Conservation (phyloP, 2,329 filamentous ascomycete genomes). For the Capronia americana region DNA sequence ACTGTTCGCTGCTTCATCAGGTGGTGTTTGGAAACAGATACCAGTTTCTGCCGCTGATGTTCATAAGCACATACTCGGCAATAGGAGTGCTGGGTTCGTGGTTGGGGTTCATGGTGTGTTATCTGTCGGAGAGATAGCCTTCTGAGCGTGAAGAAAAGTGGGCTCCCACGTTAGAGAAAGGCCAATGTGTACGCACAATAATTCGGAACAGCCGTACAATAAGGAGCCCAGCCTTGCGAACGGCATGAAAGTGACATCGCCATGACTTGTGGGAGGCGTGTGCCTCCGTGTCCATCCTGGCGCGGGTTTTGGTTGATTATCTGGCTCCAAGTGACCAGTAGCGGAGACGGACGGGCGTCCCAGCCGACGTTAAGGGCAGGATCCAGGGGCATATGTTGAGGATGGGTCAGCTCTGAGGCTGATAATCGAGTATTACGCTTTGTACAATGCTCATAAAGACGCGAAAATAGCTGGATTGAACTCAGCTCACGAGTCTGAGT, state of each 20-base stretch:
- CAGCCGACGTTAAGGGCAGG: background rate
- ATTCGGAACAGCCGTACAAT: background rate
- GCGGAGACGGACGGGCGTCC: slow-evolving; percentile 4
- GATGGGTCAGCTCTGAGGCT: slow-evolving; percentile 1
- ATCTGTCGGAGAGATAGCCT: slow-evolving; percentile 64
- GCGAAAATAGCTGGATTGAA: slow-evolving; percentile 17
- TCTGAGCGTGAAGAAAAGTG: slow-evolving; percentile 2
- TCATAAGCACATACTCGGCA: slow-evolving; percentile 92
- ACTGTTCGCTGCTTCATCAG: slow-evolving; percentile 83
- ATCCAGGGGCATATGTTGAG: background rate
- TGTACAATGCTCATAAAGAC: background rate
- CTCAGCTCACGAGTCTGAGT: slow-evolving; percentile 19
- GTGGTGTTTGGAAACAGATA: slow-evolving; percentile 81
- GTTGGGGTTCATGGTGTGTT: slow-evolving; percentile 92
- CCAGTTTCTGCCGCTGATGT: slow-evolving; percentile 95
- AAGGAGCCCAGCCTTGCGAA: background rate
- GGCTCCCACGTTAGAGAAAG: background rate
- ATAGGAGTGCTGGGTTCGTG: slow-evolving; percentile 95
- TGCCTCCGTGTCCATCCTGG: background rate
- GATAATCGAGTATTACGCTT: slow-evolving; percentile 21
- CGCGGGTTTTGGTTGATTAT: background rate
- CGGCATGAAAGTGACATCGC: background rate
- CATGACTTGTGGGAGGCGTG: background rate
- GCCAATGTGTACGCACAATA: slow-evolving; percentile 13
- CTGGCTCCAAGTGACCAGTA: background rate